Evolutionary conservation across 2,329 filamentous ascomycete genomes (phyloP).

Genomic region (Diplodia mutila): DNA sequence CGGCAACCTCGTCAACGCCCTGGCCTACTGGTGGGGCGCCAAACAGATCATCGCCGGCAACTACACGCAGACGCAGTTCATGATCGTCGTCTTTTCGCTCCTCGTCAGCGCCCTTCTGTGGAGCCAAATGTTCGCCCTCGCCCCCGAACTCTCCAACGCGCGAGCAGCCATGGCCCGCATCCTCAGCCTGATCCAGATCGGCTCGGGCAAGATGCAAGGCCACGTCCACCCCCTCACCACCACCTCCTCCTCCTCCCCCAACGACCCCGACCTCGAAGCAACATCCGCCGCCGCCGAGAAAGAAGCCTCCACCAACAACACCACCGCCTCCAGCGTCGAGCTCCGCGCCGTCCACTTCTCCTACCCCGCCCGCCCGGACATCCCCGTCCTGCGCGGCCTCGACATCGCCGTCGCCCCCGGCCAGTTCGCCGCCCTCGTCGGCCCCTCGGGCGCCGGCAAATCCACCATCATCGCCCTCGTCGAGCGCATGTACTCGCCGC

Average conservation of each 20-base stretch:
- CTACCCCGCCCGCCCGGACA: slow-evolving; percentile 67
- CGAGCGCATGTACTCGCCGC: slow-evolving; percentile 59
- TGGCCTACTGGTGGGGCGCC: slow-evolving; percentile 81
- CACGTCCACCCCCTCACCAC: background rate
- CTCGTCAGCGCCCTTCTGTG: slow-evolving; percentile 74
- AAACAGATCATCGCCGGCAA: slow-evolving; percentile 69
- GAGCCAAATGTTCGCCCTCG: slow-evolving; percentile 74
- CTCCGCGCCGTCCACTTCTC: slow-evolving; percentile 66
- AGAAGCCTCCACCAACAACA: slow-evolving; percentile 37
- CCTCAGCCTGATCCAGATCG: slow-evolving; percentile 38
- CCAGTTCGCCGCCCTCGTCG: slow-evolving; percentile 67
- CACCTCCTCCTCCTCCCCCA: background rate
- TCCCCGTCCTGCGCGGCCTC: slow-evolving; percentile 60
- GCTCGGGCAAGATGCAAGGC: background rate
- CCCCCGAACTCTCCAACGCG: slow-evolving; percentile 72
- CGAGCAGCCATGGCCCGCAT: slow-evolving; percentile 64
- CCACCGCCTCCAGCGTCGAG: slow-evolving; percentile 47
- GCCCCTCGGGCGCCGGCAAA: slow-evolving; percentile 69
- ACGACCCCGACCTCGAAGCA: background rate
- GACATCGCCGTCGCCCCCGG: slow-evolving; percentile 61
- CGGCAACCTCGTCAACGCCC: slow-evolving; percentile 70
- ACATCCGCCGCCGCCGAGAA: background rate
- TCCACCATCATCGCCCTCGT: slow-evolving; percentile 62
- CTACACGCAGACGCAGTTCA: slow-evolving; percentile 70
- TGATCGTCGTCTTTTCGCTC: slow-evolving; percentile 72